These are phyloP conservation scores for Soucietia sequanensis DNA, from an alignment of 805 yeast species.

Conservation along the genomic window DNA sequence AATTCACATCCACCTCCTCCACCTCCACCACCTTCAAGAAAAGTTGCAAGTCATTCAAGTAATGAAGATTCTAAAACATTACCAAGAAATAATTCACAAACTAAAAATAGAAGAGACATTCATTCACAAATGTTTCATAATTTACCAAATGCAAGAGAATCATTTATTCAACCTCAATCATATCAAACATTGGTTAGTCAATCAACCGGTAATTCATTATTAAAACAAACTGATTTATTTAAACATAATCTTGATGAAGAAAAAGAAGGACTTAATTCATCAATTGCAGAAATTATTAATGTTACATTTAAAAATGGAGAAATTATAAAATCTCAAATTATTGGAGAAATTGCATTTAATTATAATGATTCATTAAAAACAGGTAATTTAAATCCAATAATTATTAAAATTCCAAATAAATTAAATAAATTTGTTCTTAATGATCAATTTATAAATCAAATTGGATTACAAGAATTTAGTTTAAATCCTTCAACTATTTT, in stretches of 20 bases:
- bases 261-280: constrained; percentile 72
- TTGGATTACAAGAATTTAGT: constrained; percentile 33
- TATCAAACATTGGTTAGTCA: constrained; percentile 28
- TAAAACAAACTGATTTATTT: constrained; percentile 20
- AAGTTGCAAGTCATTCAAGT: constrained; percentile 38
- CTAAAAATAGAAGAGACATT: constrained; percentile 40
- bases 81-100: constrained; percentile 9
- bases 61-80: constrained; percentile 21
- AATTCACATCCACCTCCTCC: constrained; percentile 49
- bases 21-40: constrained; percentile 59
- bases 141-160: constrained; percentile 39
- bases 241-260: constrained; percentile 23
- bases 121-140: constrained; percentile 48
- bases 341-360: constrained; percentile 87
- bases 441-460: constrained; percentile 31
- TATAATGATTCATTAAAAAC: constrained; percentile 36
- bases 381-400: constrained; percentile 18
- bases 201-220: constrained; percentile 38
- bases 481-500: constrained; percentile 50
- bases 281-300: constrained; percentile 81
- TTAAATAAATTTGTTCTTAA: constrained; percentile 50
- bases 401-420: constrained; percentile 44
- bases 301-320: constrained; percentile 72
- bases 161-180: constrained; percentile 16
- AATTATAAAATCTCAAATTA: constrained; percentile 55